A percentile compares a stretch with the other conserved stretches of the same genome.
phyloP scores from a whole-genome alignment of 176 grass and related monocot genomes.

The Dendrocalamus sinicus region DNA sequence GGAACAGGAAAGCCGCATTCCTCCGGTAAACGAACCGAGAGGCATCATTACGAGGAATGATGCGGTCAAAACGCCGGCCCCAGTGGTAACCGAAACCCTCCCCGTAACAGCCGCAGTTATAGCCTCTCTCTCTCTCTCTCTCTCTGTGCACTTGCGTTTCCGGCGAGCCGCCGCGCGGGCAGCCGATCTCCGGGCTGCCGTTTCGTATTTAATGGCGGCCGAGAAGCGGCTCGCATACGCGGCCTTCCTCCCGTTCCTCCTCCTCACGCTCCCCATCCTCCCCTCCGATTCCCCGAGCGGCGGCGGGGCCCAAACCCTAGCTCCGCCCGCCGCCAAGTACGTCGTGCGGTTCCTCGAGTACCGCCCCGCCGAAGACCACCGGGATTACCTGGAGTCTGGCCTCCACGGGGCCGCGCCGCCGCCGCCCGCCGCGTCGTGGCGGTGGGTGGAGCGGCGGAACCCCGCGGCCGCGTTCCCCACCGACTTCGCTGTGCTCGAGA shows the following conservation, averaged over 20 bases:
- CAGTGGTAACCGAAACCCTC: background rate
- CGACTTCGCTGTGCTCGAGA: constrained; percentile 85
- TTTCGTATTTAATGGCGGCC: background rate
- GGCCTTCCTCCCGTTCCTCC: constrained; percentile 46
- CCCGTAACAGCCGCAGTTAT: constrained; percentile 29
- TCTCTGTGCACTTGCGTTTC: background rate
- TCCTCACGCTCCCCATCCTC: constrained; percentile 48
- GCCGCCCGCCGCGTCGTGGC: constrained; percentile 48
- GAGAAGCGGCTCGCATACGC: constrained; percentile 45
- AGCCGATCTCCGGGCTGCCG: constrained; percentile 45
- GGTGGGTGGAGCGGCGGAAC: constrained; percentile 85
- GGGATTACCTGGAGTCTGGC: constrained; percentile 61
- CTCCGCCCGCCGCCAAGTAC: constrained; percentile 50
- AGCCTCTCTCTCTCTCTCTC: background rate
- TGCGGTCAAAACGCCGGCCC: background rate
- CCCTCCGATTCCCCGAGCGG: constrained; percentile 17
- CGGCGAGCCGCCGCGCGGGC: constrained; percentile 37
- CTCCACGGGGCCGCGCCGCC: constrained; percentile 29
- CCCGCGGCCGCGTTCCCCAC: constrained; percentile 73
- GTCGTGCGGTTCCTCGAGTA: constrained; percentile 85
- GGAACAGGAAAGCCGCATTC: too few relatives aligned
- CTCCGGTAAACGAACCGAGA: background rate
- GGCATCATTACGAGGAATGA: background rate
- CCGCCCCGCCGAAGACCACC: constrained; percentile 58
- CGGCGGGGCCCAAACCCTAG: constrained; percentile 15